phyloP scores from a whole-genome alignment of 805 yeast species.

The Candida koratica region DNA sequence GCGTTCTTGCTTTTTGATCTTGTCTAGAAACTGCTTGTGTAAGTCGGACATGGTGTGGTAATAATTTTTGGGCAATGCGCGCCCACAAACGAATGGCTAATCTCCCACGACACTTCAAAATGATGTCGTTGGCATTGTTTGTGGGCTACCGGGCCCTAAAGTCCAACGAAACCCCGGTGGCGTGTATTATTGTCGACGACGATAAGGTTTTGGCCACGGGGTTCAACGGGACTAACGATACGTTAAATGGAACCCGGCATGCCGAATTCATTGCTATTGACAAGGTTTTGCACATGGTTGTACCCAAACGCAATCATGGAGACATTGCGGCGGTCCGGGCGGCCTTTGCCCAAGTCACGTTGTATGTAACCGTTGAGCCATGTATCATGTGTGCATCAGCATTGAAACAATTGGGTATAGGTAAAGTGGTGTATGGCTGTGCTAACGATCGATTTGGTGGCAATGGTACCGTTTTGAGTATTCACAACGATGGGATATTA shows the following conservation, averaged over 20 bases:
- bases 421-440: constrained; percentile 81
- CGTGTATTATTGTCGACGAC: constrained; percentile 31
- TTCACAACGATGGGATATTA: constrained; percentile 24
- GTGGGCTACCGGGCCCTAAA: constrained; percentile 37
- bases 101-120: constrained; percentile 6
- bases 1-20: constrained; percentile 22
- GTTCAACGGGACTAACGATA: constrained; percentile 79
- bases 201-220: constrained; percentile 65
- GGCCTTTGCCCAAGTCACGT: constrained; percentile 52
- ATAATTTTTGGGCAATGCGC: background rate
- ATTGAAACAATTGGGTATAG: constrained; percentile 71
- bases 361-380: constrained; percentile 96
- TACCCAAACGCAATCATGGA: constrained; percentile 17
- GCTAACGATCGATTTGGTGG: constrained; percentile 97
- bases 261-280: constrained; percentile 84
- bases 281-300: constrained; percentile 9
- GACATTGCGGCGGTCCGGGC: constrained; percentile 19
- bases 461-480: constrained; percentile 76
- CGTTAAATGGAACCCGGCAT: constrained; percentile 83
- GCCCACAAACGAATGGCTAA: background rate
- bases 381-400: constrained; percentile 98
- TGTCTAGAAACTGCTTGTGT: constrained; percentile 24
- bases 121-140: constrained; percentile 35
- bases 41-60: constrained; percentile 25
- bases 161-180: constrained; percentile 40